A percentile compares a stretch with the other conserved stretches of the same genome.
Evolutionary conservation across 2,329 filamentous ascomycete species (phyloP).

Genomic region (Pezicula neosporulosa): DNA sequence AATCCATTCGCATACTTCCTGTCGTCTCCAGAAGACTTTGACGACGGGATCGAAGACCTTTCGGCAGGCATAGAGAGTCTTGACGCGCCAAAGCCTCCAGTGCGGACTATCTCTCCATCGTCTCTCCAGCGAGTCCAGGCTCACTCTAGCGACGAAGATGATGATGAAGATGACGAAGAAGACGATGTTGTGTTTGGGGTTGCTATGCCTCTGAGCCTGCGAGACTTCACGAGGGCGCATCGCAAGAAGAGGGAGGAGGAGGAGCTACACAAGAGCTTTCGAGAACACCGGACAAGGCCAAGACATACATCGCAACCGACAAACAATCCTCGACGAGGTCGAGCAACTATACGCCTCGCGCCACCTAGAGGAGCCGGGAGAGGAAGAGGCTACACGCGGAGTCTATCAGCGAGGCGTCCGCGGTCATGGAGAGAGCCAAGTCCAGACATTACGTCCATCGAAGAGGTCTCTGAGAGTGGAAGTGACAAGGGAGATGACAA

Average conservation of each 20-base stretch:
- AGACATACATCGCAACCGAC: background rate
- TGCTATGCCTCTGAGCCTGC: constrained; percentile 23
- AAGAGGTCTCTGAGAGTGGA: constrained; percentile 18
- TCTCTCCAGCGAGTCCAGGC: constrained; percentile 14
- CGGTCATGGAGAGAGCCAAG: constrained; percentile 28
- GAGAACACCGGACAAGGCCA: background rate
- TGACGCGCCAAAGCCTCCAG: constrained; percentile 13
- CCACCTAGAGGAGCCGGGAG: constrained; percentile 8
- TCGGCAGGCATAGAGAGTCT: constrained; percentile 28
- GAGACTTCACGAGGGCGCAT: constrained; percentile 16
- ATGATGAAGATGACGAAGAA: constrained; percentile 14
- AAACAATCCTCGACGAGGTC: constrained; percentile 13
- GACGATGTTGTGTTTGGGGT: constrained; percentile 17
- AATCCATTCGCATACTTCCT: constrained; percentile 31
- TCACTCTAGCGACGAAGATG: background rate
- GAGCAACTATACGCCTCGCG: constrained; percentile 17
- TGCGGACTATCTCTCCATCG: constrained; percentile 26
- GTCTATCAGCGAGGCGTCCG: constrained; percentile 17
- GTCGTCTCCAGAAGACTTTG: constrained; percentile 10
- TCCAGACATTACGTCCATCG: constrained; percentile 26
- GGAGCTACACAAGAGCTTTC: background rate
- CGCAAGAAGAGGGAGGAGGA: background rate
- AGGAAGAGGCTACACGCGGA: constrained; percentile 22
- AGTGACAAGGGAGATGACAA: background rate
- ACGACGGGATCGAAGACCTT: constrained; percentile 24